A percentile compares a stretch with the other conserved stretches of the same genome.
Conservation (phyloP, 1,284 basidiomycete species). For the Cronartium quercuum region DNA sequence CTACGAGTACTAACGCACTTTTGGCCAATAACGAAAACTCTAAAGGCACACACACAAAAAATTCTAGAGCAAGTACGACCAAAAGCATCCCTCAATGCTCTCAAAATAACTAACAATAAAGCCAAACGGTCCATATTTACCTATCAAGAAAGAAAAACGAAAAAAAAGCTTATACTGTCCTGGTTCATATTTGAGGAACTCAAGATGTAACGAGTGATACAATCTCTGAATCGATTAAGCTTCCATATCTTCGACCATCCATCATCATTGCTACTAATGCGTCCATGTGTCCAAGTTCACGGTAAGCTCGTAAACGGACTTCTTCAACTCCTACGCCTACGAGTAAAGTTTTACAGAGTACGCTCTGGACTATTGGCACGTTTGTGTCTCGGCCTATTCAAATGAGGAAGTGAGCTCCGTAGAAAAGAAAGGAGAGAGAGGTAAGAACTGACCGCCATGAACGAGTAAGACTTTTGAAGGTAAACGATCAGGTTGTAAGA, state of each 20-base stretch:
- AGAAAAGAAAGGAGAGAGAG: background rate
- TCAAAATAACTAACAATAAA: too few species aligned
- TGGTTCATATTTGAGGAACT: background rate
- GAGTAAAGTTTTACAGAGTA: conserved; percentile 46
- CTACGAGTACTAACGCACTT: too few species aligned
- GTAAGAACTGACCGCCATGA: conserved; percentile 19
- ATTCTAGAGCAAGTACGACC: too few species aligned
- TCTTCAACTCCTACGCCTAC: conserved; percentile 44
- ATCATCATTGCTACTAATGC: conserved; percentile 42
- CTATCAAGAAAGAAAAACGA: background rate
- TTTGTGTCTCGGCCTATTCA: conserved; percentile 46
- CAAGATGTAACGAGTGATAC: background rate
- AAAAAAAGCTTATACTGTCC: too few species aligned
- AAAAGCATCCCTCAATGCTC: too few species aligned
- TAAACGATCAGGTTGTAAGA: conserved; percentile 44
- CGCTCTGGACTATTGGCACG: conserved; percentile 47
- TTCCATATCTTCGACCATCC: background rate
- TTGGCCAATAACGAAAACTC: too few species aligned
- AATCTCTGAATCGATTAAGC: background rate
- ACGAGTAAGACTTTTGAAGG: conserved; percentile 47
- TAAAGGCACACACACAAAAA: too few species aligned
- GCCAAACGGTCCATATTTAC: too few species aligned
- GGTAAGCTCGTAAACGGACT: conserved; percentile 47
- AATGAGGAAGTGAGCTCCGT: conserved; percentile 11
- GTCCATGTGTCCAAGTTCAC: conserved; percentile 46